Evolutionary conservation across 1,139 yeast species (phyloP), one percentile per base, ranked within the genome.

Genomic region (Yamadazyma jaroonii): DNA sequence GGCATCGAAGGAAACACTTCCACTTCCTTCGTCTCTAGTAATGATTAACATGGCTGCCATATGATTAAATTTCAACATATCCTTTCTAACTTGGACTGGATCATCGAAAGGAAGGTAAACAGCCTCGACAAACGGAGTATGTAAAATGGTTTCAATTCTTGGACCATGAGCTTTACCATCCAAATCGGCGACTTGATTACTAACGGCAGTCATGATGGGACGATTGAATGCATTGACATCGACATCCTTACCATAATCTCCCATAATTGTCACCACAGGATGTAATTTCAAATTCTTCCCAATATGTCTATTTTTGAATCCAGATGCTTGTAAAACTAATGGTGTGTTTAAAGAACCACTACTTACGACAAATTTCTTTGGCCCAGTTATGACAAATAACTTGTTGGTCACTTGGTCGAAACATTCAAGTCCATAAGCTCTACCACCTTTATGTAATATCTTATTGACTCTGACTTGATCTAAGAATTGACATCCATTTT

Each of bases 81-180:
- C 61, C 35, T 56, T 50, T 41, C 78, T 64, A 28, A 52, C 45
- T 27, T 60, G 57, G 29, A 57, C 59, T 30, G 74, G 64, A 8
- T 61, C 53, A 15, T 53, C 46, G 78, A 79, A 78, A 4, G 81
- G 81, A 9, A 63, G 34, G 43, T 67, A 68, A 15, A 57, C 55
- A 13, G 61, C 43, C 38, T 68, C 66, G 17, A 74, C 42, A 34
- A 54, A 54, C 2, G 83, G 84, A 9, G 67, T 57, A 47, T 75
- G 79, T 30, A 72, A 59, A 14, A 75, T 46, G 3, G 81, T 62
- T 54, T 78, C 84, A 39, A 78, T 64, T 53, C 70, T 72, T 9
- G 80, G 75, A 2, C 84, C 84, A 49, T 77, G 81, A 3, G 67
- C 77, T 43, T 67, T 59, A 2, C 82, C 82, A 50, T 78, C 83